These are phyloP conservation scores for Marasmius oreades DNA, from an alignment of 1,284 basidiomycete species.

Conservation along the genomic window DNA sequence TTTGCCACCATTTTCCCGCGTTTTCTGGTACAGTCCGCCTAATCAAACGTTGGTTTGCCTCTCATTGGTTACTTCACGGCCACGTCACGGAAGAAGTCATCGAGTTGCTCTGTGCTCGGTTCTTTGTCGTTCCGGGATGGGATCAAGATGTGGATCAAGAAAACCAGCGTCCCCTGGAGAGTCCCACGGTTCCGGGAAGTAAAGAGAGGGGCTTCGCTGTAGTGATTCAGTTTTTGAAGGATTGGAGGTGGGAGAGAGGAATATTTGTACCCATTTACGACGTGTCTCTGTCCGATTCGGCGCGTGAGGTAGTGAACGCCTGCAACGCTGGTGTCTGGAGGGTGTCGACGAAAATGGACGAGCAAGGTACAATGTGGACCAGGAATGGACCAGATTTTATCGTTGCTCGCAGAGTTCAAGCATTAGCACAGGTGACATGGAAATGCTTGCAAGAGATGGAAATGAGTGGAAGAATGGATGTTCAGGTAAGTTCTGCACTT, in stretches of 20 bases:
- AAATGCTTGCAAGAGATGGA: conserved; percentile 44
- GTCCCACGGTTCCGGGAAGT: conserved; percentile 49
- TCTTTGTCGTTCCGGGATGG: conserved; percentile 48
- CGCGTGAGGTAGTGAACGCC: conserved; percentile 14
- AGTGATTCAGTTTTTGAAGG: conserved; percentile 71
- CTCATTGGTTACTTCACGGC: conserved; percentile 79
- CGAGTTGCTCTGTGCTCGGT: conserved; percentile 78
- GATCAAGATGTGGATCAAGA: conserved; percentile 28
- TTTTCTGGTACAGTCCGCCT: conserved; percentile 85
- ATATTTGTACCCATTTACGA: conserved; percentile 60
- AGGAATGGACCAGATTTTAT: conserved; percentile 57
- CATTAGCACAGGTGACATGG: conserved; percentile 74
- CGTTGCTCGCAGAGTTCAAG: conserved; percentile 67
- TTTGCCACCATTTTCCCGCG: conserved; percentile 79
- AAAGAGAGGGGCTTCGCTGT: conserved; percentile 82
- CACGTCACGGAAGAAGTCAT: conserved; percentile 77
- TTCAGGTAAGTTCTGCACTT: conserved; percentile 41
- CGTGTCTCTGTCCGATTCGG: conserved; percentile 4
- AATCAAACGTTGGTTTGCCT: conserved; percentile 89
- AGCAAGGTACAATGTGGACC: conserved; percentile 76
- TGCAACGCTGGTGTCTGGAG: conserved; percentile 65
- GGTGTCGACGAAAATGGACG: conserved; percentile 80
- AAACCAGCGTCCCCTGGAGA: conserved; percentile 22
- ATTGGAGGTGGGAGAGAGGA: conserved; percentile 82
- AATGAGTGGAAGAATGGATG: conserved; percentile 35